These are phyloP conservation scores for Daldinia decipiens DNA, from an alignment of 495 filamentous ascomycete species.

Conservation along the genomic window DNA sequence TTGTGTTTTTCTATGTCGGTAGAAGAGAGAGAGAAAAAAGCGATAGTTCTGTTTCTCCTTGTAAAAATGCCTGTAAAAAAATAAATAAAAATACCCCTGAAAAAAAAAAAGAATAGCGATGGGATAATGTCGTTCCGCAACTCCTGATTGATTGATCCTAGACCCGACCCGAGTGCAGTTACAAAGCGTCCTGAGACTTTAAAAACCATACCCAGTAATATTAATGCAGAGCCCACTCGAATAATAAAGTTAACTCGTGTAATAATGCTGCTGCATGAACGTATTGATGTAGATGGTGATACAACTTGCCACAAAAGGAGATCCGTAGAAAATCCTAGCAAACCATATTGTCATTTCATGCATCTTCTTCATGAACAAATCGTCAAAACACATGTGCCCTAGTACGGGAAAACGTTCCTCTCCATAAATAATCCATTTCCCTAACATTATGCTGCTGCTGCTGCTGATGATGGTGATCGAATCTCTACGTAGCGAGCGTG, in stretches of 20 bases:
- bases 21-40: constrained; percentile 20
- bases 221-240: constrained; percentile 17
- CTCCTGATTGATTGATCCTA: constrained; percentile 15
- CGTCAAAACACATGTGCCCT: constrained; percentile 15
- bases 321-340: constrained; percentile 18
- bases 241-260: constrained; percentile 13
- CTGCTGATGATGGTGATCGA: not conserved
- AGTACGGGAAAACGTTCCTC: constrained; percentile 3
- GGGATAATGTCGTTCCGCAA: constrained; percentile 28
- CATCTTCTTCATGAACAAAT: constrained; percentile 12
- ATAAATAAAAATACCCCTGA: not conserved
- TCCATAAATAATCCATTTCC: constrained; percentile 17
- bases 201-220: constrained; percentile 31
- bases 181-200: constrained; percentile 37
- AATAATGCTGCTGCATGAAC: constrained; percentile 19
- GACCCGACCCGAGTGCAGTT: constrained; percentile 10
- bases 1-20: constrained; percentile 29
- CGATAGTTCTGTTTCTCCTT: constrained; percentile 38
- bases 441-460: not conserved
- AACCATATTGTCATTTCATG: constrained; percentile 17
- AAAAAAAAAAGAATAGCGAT: constrained; percentile 20
- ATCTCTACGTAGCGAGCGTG: constrained; percentile 16
- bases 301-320: constrained; percentile 37
- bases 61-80: constrained; percentile 26
- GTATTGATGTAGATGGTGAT: constrained; percentile 36